Conservation (phyloP, 192 early-diverging fungal species). For the Coemansia sp. region DNA sequence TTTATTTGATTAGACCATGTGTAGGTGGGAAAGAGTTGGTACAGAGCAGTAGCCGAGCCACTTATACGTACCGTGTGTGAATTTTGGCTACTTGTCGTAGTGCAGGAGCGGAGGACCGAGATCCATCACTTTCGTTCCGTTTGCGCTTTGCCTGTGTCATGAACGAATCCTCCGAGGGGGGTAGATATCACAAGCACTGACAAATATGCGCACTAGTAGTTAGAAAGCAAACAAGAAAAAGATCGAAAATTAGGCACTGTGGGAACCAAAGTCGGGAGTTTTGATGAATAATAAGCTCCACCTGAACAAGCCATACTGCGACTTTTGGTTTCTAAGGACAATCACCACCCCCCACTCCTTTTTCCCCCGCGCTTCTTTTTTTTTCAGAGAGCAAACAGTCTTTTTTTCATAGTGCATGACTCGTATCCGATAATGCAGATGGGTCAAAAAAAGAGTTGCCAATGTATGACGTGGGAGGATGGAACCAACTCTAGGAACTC, state of each 20-base stretch:
- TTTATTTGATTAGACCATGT: not conserved
- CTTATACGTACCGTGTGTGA: not conserved
- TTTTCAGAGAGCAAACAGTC: not conserved
- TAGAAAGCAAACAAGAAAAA: not conserved
- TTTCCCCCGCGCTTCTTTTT: not conserved
- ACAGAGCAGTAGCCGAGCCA: not conserved
- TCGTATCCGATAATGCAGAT: not conserved
- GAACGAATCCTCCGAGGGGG: not conserved
- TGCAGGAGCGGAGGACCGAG: not conserved
- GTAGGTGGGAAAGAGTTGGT: not conserved
- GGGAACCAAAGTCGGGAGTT: not conserved
- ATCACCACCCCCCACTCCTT: not conserved
- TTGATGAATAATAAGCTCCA: not conserved
- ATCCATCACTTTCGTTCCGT: not conserved
- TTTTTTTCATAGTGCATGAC: not conserved
- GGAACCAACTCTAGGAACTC: not conserved
- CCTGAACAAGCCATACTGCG: not conserved
- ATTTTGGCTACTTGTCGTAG: not conserved
- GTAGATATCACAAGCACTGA: not conserved
- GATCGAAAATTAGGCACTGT: not conserved
- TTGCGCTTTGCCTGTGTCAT: conserved; percentile 4
- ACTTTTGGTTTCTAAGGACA: not conserved
- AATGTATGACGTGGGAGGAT: not conserved
- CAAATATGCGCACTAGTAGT: not conserved
- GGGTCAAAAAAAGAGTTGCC: not conserved